Base-by-base conservation (phyloP, 176 grass and related monocot species). In the Guadua angustifolia region DNA sequence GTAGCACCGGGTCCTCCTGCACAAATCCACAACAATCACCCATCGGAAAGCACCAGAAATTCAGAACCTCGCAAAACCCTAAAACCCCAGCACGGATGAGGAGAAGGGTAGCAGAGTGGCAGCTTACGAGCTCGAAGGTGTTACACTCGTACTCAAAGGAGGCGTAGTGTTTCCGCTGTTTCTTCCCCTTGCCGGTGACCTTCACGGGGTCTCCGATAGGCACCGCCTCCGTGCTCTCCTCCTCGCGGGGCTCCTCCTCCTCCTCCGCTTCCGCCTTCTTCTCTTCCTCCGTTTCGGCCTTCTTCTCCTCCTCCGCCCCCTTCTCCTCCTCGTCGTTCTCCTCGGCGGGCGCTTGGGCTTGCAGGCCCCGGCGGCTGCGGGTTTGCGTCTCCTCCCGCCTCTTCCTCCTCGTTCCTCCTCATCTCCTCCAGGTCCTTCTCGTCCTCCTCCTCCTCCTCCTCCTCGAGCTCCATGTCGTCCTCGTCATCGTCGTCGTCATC, bases 141-240 rank as follows among this genome's bases (percentile, higher is more conserved):
- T 99, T 95, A 14, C 93, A 91, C 64, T 99, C 96, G 73, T 90
- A 95, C 84, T 95, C 93, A 59, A 99, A 99, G 42, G 93, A 95
- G 51, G 74, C 3, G 50, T 90, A 99, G 53, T 95, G 89, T 69
- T 66, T 85, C 86, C 88, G 93, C 81, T 86, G 94, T 67, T 88
- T 88, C 73, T 80, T 88, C 45, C 96, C 96, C 80, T 92, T 94
- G 50, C 96, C 93, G 36, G 83, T 92, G 77, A 95, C 81, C 91
- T 83, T 99, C 45, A 95, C 55, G 0, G 87, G 85, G 0, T 90
- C 57, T 42, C 96, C 91, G 8, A 94, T 83, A 50, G 93, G 84
- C 62, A 87, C 89, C 6, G 96, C 83, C 71, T 88, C 92, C 9
- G 77, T 70, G 45, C 46, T 88, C n/a, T 89, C 85, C 45, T 88